Evolutionary conservation across 2,329 filamentous ascomycete species (phyloP).

Genomic region (Pestalotiopsis sp.): DNA sequence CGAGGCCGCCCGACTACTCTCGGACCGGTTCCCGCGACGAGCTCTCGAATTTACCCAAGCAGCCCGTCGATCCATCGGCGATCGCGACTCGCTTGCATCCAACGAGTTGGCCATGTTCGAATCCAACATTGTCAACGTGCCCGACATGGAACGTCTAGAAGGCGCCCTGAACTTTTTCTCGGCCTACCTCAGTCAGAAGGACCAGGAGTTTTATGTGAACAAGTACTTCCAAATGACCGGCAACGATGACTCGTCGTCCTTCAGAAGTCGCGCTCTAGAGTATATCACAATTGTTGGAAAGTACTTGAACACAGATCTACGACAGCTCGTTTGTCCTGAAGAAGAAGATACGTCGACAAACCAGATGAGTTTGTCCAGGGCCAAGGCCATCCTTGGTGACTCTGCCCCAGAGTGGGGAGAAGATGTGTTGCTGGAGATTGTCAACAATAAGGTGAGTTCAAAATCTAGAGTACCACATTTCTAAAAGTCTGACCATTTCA

Average conservation of each 20-base stretch:
- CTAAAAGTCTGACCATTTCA: neutral
- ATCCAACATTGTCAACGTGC: neutral
- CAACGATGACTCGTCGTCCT: conserved; percentile 12
- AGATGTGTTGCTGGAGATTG: conserved; percentile 28
- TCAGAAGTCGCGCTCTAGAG: conserved; percentile 17
- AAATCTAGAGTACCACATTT: neutral
- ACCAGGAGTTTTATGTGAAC: conserved; percentile 19
- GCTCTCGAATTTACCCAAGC: conserved; percentile 26
- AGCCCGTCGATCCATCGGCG: conserved; percentile 23
- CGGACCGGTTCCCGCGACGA: conserved; percentile 22
- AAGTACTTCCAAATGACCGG: conserved; percentile 20
- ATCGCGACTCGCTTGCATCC: conserved; percentile 17
- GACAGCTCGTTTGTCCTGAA: conserved; percentile 16
- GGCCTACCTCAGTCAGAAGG: conserved; percentile 7
- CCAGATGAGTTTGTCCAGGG: neutral
- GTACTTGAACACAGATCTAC: conserved; percentile 22
- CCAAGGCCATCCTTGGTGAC: conserved; percentile 15
- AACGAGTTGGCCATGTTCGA: conserved; percentile 17
- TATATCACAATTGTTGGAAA: conserved; percentile 26
- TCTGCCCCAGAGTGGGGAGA: conserved; percentile 23
- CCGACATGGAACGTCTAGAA: conserved; percentile 13
- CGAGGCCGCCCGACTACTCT: conserved; percentile 28
- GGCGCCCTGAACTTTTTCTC: conserved; percentile 25
- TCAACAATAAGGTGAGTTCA: conserved; percentile 22
- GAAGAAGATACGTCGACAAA: neutral